phyloP scores from a whole-genome alignment of 2,329 filamentous ascomycete genomes.

The Zarea fungicola region DNA sequence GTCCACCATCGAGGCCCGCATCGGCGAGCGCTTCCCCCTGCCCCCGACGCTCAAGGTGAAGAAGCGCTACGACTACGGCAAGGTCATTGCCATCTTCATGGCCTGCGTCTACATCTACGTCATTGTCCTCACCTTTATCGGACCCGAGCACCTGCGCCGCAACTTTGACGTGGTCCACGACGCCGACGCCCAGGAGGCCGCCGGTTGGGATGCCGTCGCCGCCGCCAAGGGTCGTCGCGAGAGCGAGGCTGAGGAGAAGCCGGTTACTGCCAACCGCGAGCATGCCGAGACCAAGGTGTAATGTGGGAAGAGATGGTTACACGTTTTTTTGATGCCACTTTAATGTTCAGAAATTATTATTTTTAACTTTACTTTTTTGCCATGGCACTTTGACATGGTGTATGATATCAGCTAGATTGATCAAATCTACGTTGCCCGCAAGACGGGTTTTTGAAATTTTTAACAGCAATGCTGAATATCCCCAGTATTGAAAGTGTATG shows the following conservation, averaged over 20 bases:
- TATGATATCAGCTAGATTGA: background rate
- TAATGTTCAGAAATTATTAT: background rate
- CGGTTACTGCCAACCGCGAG: background rate
- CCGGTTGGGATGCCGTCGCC: slow-evolving; percentile 32
- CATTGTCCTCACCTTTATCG: slow-evolving; percentile 58
- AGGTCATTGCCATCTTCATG: slow-evolving; percentile 90
- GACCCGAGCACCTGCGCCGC: slow-evolving; percentile 49
- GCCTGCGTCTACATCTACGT: slow-evolving; percentile 67
- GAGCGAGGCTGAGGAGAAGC: slow-evolving; percentile 6
- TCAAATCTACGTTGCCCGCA: no score
- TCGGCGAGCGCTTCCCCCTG: slow-evolving; percentile 71
- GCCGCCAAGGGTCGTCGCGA: slow-evolving; percentile 1
- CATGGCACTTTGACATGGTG: background rate
- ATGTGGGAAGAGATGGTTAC: background rate
- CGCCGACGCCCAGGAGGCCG: slow-evolving; percentile 41
- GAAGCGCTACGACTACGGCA: slow-evolving; percentile 66
- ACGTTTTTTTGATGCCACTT: background rate
- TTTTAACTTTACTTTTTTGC: no score
- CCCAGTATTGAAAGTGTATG: no score
- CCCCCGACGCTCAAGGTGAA: slow-evolving; percentile 44
- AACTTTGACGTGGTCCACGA: slow-evolving; percentile 48
- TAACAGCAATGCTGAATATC: no score
- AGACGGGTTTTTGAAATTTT: background rate
- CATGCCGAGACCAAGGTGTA: background rate
- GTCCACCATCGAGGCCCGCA: slow-evolving; percentile 69